Percentiles rank a stretch among this genome's conserved stretches.
phyloP scores from a whole-genome alignment of 2,329 filamentous ascomycete species.

The Microdochium paspali region DNA sequence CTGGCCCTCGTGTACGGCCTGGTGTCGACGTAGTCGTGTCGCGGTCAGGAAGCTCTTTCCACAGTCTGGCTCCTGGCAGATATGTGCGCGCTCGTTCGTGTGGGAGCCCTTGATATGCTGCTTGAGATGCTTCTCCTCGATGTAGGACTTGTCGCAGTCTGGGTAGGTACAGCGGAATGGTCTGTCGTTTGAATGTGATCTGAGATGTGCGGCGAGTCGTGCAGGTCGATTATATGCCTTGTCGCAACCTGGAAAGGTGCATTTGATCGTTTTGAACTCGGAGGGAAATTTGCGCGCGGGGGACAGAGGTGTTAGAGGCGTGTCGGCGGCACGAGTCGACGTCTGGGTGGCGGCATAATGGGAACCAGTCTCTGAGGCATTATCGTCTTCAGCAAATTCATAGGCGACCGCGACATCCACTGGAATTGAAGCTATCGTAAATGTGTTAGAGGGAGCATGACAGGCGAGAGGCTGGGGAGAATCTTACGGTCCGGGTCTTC shows the following conservation, averaged over 20 bases:
- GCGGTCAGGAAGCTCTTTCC: constrained; percentile 74
- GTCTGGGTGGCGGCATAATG: constrained; percentile 8
- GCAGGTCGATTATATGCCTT: constrained; percentile 86
- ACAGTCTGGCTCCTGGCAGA: constrained; percentile 65
- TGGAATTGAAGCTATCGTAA: background rate
- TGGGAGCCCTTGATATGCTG: constrained; percentile 81
- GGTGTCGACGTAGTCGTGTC: constrained; percentile 67
- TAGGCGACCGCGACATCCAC: constrained; percentile 5
- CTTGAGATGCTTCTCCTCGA: constrained; percentile 76
- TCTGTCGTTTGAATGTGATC: constrained; percentile 78
- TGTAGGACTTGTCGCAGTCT: constrained; percentile 74
- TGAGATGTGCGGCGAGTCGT: constrained; percentile 67
- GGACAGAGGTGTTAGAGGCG: constrained; percentile 39
- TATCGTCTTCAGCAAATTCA: constrained; percentile 11
- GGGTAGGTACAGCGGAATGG: constrained; percentile 63
- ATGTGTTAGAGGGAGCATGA: background rate
- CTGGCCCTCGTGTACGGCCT: constrained; percentile 67
- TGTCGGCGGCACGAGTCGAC: constrained; percentile 18
- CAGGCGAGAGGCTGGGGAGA: background rate
- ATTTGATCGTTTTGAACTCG: constrained; percentile 67
- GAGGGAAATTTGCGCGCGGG: constrained; percentile 52
- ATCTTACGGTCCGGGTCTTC: background rate
- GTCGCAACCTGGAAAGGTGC: constrained; percentile 62
- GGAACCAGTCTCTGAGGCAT: constrained; percentile 1
- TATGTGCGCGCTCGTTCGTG: constrained; percentile 57